Percentiles rank a stretch among this genome's conserved stretches.
Conservation (phyloP, 805 yeast genomes). For the Sugiyamaella valdiviana region DNA sequence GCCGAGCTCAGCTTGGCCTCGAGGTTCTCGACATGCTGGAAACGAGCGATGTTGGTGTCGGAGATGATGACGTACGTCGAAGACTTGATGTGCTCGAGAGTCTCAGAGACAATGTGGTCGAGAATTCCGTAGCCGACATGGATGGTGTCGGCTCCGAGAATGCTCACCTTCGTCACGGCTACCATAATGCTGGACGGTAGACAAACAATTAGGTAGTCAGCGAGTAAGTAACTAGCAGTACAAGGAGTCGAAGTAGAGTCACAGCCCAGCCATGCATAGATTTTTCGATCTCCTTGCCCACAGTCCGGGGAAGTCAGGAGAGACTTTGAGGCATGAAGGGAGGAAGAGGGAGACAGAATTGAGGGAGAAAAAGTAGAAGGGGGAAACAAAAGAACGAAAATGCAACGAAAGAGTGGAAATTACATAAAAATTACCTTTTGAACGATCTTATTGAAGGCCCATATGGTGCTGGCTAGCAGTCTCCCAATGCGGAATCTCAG, state of each 20-base stretch:
- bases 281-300: background rate
- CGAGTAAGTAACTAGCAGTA: background rate
- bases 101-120: constrained; percentile 64
- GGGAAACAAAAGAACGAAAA: background rate
- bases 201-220: background rate
- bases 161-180: constrained; percentile 19
- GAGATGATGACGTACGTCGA: constrained; percentile 91
- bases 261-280: no score
- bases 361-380: background rate
- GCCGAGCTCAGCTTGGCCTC: constrained; percentile 51
- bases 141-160: constrained; percentile 69
- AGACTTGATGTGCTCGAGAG: constrained; percentile 56
- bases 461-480: no score
- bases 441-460: background rate
- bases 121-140: constrained; percentile 85
- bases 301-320: background rate
- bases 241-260: background rate
- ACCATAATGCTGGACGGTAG: background rate
- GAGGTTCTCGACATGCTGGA: constrained; percentile 36
- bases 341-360: background rate
- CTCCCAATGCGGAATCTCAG: no score
- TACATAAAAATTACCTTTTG: background rate
- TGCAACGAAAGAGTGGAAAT: no score
- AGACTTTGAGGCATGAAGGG: no score
- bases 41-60: constrained; percentile 61